A percentile compares a stretch with the other conserved stretches of the same genome.
Conservation (phyloP, 352 stramenopile genomes). For the Saprolegnia parasitica region DNA sequence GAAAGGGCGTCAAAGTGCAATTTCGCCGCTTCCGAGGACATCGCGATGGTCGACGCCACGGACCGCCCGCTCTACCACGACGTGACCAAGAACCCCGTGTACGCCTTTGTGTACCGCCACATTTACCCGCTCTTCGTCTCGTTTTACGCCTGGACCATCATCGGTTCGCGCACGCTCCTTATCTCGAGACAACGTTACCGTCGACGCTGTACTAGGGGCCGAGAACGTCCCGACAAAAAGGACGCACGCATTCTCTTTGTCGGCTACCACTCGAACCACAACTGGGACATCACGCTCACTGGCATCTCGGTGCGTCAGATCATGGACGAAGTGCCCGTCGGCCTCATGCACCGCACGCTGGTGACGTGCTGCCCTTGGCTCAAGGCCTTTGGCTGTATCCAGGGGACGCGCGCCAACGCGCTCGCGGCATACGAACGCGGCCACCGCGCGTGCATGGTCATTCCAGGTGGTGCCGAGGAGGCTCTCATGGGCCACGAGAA, state of each 20-base stretch:
- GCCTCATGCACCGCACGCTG: not conserved
- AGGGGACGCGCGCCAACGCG: not conserved
- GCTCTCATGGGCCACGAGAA: not conserved
- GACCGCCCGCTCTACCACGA: not conserved
- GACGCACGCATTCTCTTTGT: constrained; percentile 6
- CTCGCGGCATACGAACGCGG: not conserved
- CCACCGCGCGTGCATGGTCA: not conserved
- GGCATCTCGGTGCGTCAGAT: not conserved
- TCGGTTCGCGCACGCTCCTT: not conserved
- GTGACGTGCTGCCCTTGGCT: not conserved
- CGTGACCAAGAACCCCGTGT: not conserved
- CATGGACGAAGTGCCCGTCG: constrained; percentile 4
- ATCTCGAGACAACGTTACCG: not conserved
- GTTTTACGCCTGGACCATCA: not conserved
- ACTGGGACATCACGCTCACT: not conserved
- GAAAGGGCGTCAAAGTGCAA: not conserved
- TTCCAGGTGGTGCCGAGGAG: constrained; percentile 5
- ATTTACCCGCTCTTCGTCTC: not conserved
- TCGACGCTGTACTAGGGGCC: not conserved
- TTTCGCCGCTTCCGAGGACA: not conserved
- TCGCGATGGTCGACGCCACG: not conserved
- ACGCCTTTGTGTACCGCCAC: not conserved
- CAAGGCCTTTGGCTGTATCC: constrained; percentile 5
- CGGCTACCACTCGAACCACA: constrained; percentile 9
- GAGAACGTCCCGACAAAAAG: constrained; percentile 1